These are phyloP conservation scores for Tetracladium marchalianum DNA, from an alignment of 495 filamentous ascomycete species.

Conservation along the genomic window DNA sequence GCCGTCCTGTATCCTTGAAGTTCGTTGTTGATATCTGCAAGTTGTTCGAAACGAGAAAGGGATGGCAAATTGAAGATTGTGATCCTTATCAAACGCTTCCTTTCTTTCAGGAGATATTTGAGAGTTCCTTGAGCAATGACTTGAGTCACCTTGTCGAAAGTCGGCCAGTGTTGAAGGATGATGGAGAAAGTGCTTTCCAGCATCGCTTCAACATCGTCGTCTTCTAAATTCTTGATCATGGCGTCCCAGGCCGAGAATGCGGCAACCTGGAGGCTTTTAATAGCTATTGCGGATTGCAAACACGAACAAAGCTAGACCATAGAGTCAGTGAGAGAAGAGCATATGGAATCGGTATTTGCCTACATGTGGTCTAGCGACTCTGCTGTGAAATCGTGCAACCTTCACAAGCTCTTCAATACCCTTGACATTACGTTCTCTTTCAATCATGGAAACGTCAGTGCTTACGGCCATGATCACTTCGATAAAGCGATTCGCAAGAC, in stretches of 20 bases:
- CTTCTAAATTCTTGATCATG: conserved; percentile 61
- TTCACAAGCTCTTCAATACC: conserved; percentile 85
- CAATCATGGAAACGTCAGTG: conserved; percentile 14
- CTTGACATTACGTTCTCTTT: conserved; percentile 62
- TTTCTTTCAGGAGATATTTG: conserved; percentile 50
- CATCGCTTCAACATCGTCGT: conserved; percentile 67
- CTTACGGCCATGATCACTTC: conserved; percentile 66
- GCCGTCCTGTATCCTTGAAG: conserved; percentile 52
- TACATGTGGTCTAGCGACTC: conserved; percentile 79
- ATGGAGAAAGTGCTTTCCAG: conserved; percentile 84
- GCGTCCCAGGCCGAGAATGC: conserved; percentile 78
- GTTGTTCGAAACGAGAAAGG: conserved; percentile 56
- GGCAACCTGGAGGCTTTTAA: conserved; percentile 57
- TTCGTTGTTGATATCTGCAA: conserved; percentile 53
- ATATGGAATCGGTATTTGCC: conserved; percentile 12
- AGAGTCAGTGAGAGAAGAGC: conserved; percentile 1
- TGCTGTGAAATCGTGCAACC: conserved; percentile 56
- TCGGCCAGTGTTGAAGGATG: conserved; percentile 69
- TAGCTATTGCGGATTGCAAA: conserved; percentile 71
- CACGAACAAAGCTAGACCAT: conserved; percentile 66
- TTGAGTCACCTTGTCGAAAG: conserved; percentile 50
- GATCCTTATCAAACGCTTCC: conserved; percentile 47
- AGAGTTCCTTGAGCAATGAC: conserved; percentile 50
- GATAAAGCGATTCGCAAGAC: conserved; percentile 75
- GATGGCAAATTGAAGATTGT: conserved; percentile 68